Conservation (phyloP, 495 filamentous ascomycete species). For the Daldinia childiae region DNA sequence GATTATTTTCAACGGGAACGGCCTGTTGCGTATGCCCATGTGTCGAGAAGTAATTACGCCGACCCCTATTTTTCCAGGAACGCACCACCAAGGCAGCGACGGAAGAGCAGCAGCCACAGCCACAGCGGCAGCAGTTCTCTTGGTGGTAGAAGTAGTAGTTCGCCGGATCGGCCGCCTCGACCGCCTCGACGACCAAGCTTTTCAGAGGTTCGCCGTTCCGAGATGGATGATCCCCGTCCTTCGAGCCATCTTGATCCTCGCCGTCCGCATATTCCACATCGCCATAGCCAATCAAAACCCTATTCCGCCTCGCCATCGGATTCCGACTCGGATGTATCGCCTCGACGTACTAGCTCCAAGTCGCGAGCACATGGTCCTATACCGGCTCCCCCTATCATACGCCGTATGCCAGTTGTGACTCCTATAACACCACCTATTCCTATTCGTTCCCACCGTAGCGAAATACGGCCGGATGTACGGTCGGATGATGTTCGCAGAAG, state of each 20-base stretch:
- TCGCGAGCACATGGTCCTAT: conserved; percentile 27
- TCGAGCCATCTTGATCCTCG: conserved; percentile 42
- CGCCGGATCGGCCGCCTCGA: conserved; percentile 40
- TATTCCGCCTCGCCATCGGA: conserved; percentile 31
- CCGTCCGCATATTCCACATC: conserved; percentile 31
- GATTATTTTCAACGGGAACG: conserved; percentile 46
- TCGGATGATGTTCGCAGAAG: conserved; percentile 40
- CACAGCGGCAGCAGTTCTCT: conserved; percentile 24
- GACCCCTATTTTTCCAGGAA: conserved; percentile 24
- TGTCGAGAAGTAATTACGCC: conserved; percentile 39
- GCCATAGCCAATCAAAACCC: conserved; percentile 46
- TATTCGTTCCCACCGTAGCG: conserved; percentile 37
- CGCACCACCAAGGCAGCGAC: conserved; percentile 26
- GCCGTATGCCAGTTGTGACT: conserved; percentile 39
- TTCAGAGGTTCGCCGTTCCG: conserved; percentile 41
- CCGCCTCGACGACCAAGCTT: conserved; percentile 42
- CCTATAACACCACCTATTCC: conserved; percentile 26
- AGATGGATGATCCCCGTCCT: conserved; percentile 30
- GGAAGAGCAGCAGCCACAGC: conserved; percentile 24
- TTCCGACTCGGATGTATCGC: conserved; percentile 39
- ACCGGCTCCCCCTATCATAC: conserved; percentile 40
- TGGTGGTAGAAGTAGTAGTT: conserved; percentile 36
- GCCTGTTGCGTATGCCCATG: conserved; percentile 45
- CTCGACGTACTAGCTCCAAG: conserved; percentile 22
- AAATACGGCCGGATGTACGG: conserved; percentile 41